Percentiles rank a stretch among this genome's conserved stretches.
These are phyloP conservation scores for Diplosphaera chodatii DNA, from an alignment of 139 green algal genomes.

Conservation along the genomic window DNA sequence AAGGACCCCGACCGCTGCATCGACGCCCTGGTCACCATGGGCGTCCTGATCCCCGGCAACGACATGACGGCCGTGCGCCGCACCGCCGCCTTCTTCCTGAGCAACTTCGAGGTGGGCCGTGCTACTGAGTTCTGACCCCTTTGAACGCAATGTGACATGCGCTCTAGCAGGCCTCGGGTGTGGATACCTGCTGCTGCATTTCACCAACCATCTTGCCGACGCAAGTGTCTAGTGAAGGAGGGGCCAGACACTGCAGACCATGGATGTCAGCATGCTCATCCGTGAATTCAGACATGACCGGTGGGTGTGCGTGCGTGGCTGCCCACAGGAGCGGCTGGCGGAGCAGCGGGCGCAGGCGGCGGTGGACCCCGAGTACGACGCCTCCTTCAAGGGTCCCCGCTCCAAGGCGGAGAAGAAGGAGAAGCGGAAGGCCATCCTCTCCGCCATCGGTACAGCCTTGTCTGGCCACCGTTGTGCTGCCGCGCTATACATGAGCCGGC, in stretches of 20 bases:
- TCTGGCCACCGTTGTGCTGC: too few species aligned
- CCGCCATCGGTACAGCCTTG: slow-evolving; percentile 58
- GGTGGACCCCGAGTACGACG: slow-evolving; percentile 45
- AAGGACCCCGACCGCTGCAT: slow-evolving; percentile 83
- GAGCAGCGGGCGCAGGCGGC: slow-evolving; percentile 26
- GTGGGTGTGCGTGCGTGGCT: too few species aligned
- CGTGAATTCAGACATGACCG: too few species aligned
- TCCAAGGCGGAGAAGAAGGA: slow-evolving; percentile 62
- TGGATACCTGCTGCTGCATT: too few species aligned
- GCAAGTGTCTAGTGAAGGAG: too few species aligned
- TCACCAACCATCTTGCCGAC: too few species aligned
- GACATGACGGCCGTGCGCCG: slow-evolving; percentile 83
- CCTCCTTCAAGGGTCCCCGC: slow-evolving; percentile 75
- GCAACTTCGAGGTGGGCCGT: slow-evolving; percentile 78
- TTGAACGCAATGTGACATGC: too few species aligned
- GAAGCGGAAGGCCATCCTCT: slow-evolving; percentile 81
- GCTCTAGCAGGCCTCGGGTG: too few species aligned
- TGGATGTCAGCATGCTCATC: too few species aligned
- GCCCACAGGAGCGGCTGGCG: slow-evolving; percentile 43
- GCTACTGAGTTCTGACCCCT: too few species aligned
- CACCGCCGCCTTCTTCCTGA: slow-evolving; percentile 97
- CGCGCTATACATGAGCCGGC: too few species aligned
- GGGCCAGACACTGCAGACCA: too few species aligned
- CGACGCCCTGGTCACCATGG: slow-evolving; percentile 83
- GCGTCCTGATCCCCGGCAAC: slow-evolving; percentile 80